A percentile compares a stretch with the other conserved stretches of the same genome.
Conservation (phyloP, 2,329 filamentous ascomycete genomes). For the Blastomyces percursus region DNA sequence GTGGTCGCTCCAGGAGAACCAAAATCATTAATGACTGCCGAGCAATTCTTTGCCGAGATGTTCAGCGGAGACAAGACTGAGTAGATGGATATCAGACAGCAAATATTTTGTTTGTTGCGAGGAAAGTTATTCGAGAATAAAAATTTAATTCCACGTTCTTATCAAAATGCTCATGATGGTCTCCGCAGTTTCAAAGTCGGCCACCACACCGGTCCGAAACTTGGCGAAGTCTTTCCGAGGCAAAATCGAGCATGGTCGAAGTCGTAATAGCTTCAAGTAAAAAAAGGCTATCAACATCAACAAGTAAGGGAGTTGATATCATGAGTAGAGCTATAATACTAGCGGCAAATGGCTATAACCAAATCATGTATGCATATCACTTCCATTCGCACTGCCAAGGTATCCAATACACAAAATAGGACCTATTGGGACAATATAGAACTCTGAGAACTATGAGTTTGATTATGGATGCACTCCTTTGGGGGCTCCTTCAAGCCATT, state of each 20-base stretch:
- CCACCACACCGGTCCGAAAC: not conserved
- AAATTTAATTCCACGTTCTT: not conserved
- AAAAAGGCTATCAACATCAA: not conserved
- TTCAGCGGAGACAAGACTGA: not conserved
- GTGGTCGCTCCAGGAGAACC: not conserved
- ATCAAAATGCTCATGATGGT: not conserved
- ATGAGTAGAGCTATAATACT: no score
- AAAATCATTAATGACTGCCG: not conserved
- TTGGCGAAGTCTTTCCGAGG: not conserved
- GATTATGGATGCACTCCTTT: no score
- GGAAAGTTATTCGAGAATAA: not conserved
- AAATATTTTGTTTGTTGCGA: not conserved
- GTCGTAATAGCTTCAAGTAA: not conserved
- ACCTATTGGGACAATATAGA: not conserved
- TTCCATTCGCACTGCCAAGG: not conserved
- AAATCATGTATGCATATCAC: not conserved
- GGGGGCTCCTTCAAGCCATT: no score
- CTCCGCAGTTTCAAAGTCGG: not conserved
- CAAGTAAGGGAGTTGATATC: not conserved
- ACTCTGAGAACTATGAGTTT: no score
- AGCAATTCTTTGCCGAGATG: constrained; percentile 2
- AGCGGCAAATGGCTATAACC: no score
- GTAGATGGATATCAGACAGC: not conserved
- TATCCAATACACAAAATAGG: not conserved
- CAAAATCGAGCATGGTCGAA: not conserved